These are phyloP conservation scores for Pythium pyrilobum DNA, from an alignment of 352 stramenopile species.

Conservation along the genomic window DNA sequence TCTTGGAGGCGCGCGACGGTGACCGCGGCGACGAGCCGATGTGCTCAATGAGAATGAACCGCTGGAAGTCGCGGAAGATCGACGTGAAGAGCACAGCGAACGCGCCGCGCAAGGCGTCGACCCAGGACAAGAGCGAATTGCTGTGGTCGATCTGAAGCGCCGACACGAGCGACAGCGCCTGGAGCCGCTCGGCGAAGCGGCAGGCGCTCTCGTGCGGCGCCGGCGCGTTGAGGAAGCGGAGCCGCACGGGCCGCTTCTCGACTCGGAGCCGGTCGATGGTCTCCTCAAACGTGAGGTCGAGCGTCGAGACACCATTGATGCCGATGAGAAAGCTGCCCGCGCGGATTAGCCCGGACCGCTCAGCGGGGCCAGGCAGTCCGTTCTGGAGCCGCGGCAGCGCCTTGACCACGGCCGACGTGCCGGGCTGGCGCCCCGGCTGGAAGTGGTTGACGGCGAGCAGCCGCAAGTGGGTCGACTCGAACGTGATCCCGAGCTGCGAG, in stretches of 20 bases:
- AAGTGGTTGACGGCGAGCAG: conserved; percentile 56
- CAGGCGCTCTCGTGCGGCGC: conserved; percentile 48
- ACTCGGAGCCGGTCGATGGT: conserved; percentile 50
- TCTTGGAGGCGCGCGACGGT: background rate
- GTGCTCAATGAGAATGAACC: conserved; percentile 41
- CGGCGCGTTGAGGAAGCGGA: conserved; percentile 56
- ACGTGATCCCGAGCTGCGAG: conserved; percentile 66
- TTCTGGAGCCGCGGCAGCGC: conserved; percentile 49
- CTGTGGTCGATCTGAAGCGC: conserved; percentile 33
- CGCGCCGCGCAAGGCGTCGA: conserved; percentile 48
- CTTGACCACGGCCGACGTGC: conserved; percentile 66
- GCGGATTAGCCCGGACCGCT: conserved; percentile 43
- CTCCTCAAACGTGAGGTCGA: conserved; percentile 58
- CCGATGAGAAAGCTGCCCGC: conserved; percentile 58
- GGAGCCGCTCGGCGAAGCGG: conserved; percentile 53
- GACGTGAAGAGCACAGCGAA: conserved; percentile 65
- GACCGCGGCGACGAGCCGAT: conserved; percentile 1
- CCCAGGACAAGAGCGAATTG: conserved; percentile 47
- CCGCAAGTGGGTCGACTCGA: conserved; percentile 67
- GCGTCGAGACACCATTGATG: conserved; percentile 63
- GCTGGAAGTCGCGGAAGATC: conserved; percentile 54
- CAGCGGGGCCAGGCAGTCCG: conserved; percentile 52
- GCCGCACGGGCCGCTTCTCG: conserved; percentile 41
- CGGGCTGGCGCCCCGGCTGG: conserved; percentile 27
- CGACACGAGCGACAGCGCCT: conserved; percentile 47